phyloP scores from a whole-genome alignment of 2,329 filamentous ascomycete species.

The Penicillium italicum region DNA sequence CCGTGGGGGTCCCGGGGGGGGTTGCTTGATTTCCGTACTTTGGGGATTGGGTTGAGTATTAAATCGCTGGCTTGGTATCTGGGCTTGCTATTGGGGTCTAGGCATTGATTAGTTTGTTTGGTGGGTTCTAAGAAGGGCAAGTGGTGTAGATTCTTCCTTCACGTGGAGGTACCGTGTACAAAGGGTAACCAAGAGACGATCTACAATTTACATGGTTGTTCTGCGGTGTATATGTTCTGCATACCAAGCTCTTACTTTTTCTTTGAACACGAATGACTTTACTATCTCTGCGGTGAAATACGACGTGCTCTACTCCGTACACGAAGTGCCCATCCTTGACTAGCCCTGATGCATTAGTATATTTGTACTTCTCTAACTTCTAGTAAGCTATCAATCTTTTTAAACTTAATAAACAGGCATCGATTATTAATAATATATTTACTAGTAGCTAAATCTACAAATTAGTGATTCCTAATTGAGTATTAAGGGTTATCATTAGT shows the following conservation, averaged over 20 bases:
- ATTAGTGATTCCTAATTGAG: no score
- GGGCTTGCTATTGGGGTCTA: not conserved
- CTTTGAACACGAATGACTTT: not conserved
- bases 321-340: not conserved
- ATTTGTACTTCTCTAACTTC: no score
- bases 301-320: not conserved
- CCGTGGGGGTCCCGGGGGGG: not conserved
- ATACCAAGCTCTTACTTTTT: not conserved
- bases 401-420: no score
- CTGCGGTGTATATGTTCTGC: not conserved
- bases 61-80: not conserved
- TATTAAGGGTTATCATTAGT: no score
- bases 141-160: not conserved
- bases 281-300: not conserved
- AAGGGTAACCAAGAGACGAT: not conserved
- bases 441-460: no score
- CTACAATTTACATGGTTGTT: not conserved
- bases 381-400: no score
- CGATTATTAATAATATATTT: no score
- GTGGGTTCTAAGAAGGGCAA: not conserved
- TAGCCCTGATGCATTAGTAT: not conserved
- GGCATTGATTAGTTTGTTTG: not conserved
- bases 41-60: not conserved
- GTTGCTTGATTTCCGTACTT: not conserved
- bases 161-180: constrained; percentile 8